These are phyloP conservation scores for Solanum okadae DNA, from an alignment of 257 asterid species.

Conservation along the genomic window DNA sequence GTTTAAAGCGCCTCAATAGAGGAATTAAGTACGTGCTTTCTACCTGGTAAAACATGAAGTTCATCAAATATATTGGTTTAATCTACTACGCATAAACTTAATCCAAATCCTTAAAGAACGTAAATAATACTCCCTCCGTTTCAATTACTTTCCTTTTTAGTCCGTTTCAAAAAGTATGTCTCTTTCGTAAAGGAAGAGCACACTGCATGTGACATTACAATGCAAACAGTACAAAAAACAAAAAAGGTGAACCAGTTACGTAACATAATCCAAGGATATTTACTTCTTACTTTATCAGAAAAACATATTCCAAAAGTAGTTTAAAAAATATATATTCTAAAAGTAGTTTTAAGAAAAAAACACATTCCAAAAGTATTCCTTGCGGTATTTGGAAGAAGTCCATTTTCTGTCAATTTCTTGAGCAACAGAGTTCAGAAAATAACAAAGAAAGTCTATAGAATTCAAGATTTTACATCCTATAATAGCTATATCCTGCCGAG, in stretches of 20 bases:
- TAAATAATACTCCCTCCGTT: background rate
- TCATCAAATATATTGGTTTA: background rate
- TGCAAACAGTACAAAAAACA: background rate
- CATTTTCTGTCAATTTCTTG: background rate
- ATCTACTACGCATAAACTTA: background rate
- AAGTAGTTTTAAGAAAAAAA: background rate
- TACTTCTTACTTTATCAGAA: background rate
- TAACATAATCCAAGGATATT: background rate
- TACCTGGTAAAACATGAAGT: background rate
- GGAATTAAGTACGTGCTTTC: background rate
- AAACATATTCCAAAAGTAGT: background rate
- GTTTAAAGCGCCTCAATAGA: background rate
- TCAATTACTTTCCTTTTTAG: background rate
- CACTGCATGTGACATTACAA: background rate
- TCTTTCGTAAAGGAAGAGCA: background rate
- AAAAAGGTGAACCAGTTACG: background rate
- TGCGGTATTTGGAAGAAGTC: background rate
- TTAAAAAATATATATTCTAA: background rate
- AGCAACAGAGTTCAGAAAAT: background rate
- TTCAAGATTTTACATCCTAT: background rate
- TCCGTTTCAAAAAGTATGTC: too few relatives aligned
- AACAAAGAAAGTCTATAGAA: background rate
- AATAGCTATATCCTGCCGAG: background rate
- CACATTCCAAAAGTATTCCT: background rate
- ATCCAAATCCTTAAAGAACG: background rate